Conservation (phyloP, 495 filamentous ascomycete genomes). For the Cercophora sp. region DNA sequence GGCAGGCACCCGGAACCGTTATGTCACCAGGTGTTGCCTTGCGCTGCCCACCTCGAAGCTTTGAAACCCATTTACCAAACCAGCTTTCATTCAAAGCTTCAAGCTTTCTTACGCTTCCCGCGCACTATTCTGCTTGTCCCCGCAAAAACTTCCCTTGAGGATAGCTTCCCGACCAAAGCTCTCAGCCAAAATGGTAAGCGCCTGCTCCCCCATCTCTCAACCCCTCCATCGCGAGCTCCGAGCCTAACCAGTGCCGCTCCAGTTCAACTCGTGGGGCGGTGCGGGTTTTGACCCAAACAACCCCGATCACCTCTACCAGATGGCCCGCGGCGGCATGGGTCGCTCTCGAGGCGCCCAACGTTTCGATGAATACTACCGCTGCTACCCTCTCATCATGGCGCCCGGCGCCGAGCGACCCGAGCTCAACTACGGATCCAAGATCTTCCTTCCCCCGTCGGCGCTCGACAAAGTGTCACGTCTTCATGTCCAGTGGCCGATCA, state of each 20-base stretch:
- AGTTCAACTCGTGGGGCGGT: constrained; percentile 31
- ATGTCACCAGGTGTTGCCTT: too few species aligned
- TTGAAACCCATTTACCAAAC: too few species aligned
- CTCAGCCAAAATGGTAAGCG: constrained; percentile 13
- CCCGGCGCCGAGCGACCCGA: constrained; percentile 87
- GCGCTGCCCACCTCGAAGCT: too few species aligned
- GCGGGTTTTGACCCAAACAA: constrained; percentile 56
- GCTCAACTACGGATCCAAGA: constrained; percentile 94
- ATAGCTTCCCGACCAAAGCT: too few species aligned
- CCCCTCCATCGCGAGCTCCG: constrained; percentile 7
- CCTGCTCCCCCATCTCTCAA: neutral
- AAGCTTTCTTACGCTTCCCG: too few species aligned
- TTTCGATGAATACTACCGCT: constrained; percentile 97
- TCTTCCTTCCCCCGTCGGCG: constrained; percentile 90
- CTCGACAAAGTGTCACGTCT: constrained; percentile 91
- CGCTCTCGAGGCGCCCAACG: constrained; percentile 44
- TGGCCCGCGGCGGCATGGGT: constrained; percentile 37
- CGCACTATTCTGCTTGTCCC: neutral
- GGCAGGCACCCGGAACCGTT: too few species aligned
- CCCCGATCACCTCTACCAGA: constrained; percentile 48
- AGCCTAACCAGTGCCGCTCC: constrained; percentile 15
- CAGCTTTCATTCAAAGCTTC: too few species aligned
- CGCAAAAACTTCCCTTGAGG: neutral
- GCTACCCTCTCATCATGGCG: constrained; percentile 91
- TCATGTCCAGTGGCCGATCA: constrained; percentile 97